These are phyloP conservation scores for Aspergillus neoniger DNA, from an alignment of 2,329 filamentous ascomycete species.

Conservation along the genomic window DNA sequence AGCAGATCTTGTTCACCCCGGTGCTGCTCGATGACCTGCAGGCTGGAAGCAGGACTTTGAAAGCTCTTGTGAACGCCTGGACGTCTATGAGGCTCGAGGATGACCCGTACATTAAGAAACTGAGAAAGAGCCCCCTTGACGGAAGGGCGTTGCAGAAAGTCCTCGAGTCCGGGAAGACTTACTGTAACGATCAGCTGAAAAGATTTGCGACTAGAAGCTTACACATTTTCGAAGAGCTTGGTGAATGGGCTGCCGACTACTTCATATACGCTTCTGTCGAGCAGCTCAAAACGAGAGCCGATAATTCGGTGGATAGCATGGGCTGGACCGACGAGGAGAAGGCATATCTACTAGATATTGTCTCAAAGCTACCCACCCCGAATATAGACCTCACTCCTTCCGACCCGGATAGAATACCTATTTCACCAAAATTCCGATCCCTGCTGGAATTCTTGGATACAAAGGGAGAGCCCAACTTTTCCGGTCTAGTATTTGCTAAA, in stretches of 20 bases:
- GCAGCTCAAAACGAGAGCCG: constrained; percentile 28
- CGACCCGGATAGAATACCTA: constrained; percentile 10
- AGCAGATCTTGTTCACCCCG: constrained; percentile 26
- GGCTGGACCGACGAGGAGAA: constrained; percentile 55
- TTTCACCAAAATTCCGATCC: constrained; percentile 61
- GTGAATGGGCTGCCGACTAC: constrained; percentile 68
- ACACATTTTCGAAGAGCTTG: constrained; percentile 60
- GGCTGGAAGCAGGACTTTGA: constrained; percentile 37
- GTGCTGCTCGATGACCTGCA: background rate
- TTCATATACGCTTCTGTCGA: constrained; percentile 60
- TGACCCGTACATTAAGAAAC: constrained; percentile 61
- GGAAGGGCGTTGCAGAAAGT: constrained; percentile 29
- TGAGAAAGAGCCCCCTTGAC: constrained; percentile 47
- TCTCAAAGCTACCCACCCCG: constrained; percentile 24
- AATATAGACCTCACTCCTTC: constrained; percentile 19
- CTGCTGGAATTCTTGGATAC: constrained; percentile 58
- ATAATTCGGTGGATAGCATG: constrained; percentile 37
- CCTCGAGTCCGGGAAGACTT: constrained; percentile 36
- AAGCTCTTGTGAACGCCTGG: constrained; percentile 47
- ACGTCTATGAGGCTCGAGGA: constrained; percentile 55
- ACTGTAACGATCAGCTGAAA: constrained; percentile 57
- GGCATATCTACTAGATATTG: constrained; percentile 54
- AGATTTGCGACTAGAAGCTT: constrained; percentile 54
- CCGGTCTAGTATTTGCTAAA: constrained; percentile 67
- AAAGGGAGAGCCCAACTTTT: constrained; percentile 50